A percentile compares a stretch with the other conserved stretches of the same genome.
Conservation (phyloP, 2,329 filamentous ascomycete genomes). For the Endocalyx cinctus region DNA sequence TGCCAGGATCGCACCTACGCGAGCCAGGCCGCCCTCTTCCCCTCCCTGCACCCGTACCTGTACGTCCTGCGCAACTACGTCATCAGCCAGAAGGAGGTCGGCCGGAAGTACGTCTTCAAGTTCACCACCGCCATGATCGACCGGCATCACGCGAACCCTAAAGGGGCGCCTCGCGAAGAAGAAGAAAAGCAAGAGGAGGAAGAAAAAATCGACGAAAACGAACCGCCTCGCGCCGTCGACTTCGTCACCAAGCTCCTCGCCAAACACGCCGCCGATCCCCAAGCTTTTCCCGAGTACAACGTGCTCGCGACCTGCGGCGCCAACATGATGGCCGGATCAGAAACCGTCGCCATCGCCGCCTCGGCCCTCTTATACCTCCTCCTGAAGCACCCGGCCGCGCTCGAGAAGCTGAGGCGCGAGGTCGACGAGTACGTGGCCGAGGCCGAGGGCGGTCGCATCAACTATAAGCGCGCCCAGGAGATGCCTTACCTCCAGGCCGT, state of each 20-base stretch:
- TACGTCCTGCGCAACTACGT: conserved; percentile 6
- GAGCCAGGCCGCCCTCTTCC: conserved; percentile 19
- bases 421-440: conserved; percentile 24
- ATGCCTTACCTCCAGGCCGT: conserved; percentile 44
- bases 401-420: conserved; percentile 33
- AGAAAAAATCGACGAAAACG: background rate
- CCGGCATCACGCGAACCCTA: conserved; percentile 7
- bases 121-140: conserved; percentile 17
- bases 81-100: conserved; percentile 15
- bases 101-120: conserved; percentile 20
- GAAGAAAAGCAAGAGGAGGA: background rate
- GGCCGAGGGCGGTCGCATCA: conserved; percentile 9
- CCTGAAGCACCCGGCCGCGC: conserved; percentile 16
- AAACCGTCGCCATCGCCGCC: conserved; percentile 31
- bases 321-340: conserved; percentile 31
- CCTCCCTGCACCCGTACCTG: conserved; percentile 11
- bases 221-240: conserved; percentile 8
- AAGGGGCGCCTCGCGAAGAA: background rate
- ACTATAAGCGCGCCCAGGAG: conserved; percentile 22
- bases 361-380: conserved; percentile 26
- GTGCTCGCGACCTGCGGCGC: conserved; percentile 13
- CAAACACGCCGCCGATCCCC: conserved; percentile 20
- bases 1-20: conserved; percentile 20
- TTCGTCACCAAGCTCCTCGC: conserved; percentile 25
- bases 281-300: conserved; percentile 25